These are phyloP conservation scores for Botryotinia globosa DNA, from an alignment of 2,329 filamentous ascomycete species.

Conservation along the genomic window DNA sequence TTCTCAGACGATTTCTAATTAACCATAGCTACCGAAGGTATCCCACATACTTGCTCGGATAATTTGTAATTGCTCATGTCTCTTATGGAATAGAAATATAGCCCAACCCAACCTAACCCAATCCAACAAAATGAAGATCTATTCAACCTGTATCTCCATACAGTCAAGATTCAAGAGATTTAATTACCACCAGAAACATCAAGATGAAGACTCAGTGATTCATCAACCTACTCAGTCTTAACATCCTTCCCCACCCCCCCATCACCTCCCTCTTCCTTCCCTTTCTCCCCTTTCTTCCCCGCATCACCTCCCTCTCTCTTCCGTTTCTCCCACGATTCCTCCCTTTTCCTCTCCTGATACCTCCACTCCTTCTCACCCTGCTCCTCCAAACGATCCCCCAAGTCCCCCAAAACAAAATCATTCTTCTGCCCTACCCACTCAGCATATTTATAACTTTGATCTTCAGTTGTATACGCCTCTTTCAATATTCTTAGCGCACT, in stretches of 20 bases:
- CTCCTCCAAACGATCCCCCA: neutral
- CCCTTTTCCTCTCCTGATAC: neutral
- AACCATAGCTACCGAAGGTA: neutral
- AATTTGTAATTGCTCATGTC: neutral
- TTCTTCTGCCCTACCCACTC: neutral
- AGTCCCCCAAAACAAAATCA: neutral
- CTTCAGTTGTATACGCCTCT: too few relatives aligned
- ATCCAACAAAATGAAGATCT: too few relatives aligned
- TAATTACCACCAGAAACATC: neutral
- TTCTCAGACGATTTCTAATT: neutral
- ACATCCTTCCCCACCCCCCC: too few relatives aligned
- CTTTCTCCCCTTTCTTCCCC: too few relatives aligned
- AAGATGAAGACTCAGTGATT: neutral
- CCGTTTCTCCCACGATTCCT: neutral
- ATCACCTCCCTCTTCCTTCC: too few relatives aligned
- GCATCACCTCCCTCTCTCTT: neutral
- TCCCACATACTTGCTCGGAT: rapidly evolving
- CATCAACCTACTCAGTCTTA: too few relatives aligned
- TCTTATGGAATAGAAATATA: neutral
- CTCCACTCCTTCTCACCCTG: neutral
- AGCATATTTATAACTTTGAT: too few relatives aligned
- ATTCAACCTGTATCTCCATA: too few relatives aligned
- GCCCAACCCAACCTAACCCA: neutral
- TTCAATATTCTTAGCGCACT: rapidly evolving
- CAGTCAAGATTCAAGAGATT: too few relatives aligned